These are phyloP conservation scores for Albifimbria verrucaria DNA, from an alignment of 2,329 filamentous ascomycete species.

Conservation along the genomic window DNA sequence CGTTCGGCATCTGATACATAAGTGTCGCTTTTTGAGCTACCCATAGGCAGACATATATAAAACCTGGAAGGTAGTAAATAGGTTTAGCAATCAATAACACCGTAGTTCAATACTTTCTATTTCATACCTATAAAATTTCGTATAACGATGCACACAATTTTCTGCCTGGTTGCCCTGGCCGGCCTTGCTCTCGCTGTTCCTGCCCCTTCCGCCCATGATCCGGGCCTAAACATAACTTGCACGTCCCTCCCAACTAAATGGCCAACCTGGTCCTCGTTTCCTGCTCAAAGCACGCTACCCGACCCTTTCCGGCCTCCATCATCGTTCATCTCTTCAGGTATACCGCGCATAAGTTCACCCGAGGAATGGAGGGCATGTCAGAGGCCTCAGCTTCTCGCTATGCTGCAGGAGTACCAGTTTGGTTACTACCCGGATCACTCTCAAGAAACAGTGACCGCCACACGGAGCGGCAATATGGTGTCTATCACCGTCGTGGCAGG, in stretches of 20 bases:
- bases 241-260: not conserved
- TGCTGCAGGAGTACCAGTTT: not conserved
- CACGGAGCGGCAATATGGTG: not conserved
- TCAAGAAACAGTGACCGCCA: not conserved
- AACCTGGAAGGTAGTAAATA: too few relatives aligned
- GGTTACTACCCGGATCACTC: not conserved
- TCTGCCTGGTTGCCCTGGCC: too few relatives aligned
- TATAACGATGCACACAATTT: too few relatives aligned
- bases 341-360: not conserved
- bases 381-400: not conserved
- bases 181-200: not conserved
- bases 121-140: too few relatives aligned
- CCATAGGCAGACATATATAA: too few relatives aligned
- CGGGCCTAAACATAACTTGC: not conserved
- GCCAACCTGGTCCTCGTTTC: not conserved
- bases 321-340: not conserved
- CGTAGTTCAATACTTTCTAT: too few relatives aligned
- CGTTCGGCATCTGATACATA: too few relatives aligned
- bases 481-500: not conserved
- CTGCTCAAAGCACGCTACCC: not conserved
- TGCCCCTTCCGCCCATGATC: not conserved
- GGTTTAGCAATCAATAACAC: too few relatives aligned
- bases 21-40: too few relatives aligned
- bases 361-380: not conserved
- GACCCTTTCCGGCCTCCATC: not conserved